Percentiles rank a stretch among this genome's conserved stretches.
phyloP scores from a whole-genome alignment of 2,329 filamentous ascomycete species.

The Cytospora paraplurivora region DNA sequence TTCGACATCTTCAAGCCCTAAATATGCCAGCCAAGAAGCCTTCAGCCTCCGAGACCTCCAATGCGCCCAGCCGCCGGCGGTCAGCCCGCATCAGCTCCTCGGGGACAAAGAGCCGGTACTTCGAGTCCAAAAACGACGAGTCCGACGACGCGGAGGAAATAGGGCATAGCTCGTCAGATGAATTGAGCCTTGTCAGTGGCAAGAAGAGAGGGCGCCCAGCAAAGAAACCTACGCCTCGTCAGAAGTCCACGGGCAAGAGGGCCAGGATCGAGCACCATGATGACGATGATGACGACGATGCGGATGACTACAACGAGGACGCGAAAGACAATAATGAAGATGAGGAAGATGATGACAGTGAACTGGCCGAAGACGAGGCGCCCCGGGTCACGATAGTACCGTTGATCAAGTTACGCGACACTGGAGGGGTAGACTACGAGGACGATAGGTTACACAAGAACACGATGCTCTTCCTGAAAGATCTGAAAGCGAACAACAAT shows the following conservation, averaged over 20 bases:
- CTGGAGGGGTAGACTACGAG: constrained; percentile 50
- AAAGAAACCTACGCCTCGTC: constrained; percentile 20
- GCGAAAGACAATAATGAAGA: constrained; percentile 30
- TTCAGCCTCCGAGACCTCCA: constrained; percentile 37
- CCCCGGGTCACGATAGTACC: constrained; percentile 46
- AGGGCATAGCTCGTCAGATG: neutral
- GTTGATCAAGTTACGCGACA: constrained; percentile 44
- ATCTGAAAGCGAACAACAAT: constrained; percentile 62
- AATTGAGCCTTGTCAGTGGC: constrained; percentile 12
- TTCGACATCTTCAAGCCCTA: neutral
- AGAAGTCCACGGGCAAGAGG: constrained; percentile 26
- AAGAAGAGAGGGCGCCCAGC: constrained; percentile 15
- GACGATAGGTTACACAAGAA: constrained; percentile 58
- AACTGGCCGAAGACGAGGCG: constrained; percentile 40
- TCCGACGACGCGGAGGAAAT: constrained; percentile 22
- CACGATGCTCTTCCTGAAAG: constrained; percentile 58
- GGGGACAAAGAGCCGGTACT: constrained; percentile 53
- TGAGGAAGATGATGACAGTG: constrained; percentile 40
- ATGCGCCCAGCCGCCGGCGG: constrained; percentile 42
- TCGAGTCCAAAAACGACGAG: constrained; percentile 43
- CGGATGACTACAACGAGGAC: constrained; percentile 41
- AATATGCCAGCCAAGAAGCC: constrained; percentile 35
- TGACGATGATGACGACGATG: constrained; percentile 35
- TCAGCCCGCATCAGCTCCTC: constrained; percentile 50
- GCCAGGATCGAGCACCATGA: constrained; percentile 29